Evolutionary conservation across 148 eudicot species (phyloP), one percentile per base, ranked within the genome.

Genomic region (Arctostaphylos glauca): DNA sequence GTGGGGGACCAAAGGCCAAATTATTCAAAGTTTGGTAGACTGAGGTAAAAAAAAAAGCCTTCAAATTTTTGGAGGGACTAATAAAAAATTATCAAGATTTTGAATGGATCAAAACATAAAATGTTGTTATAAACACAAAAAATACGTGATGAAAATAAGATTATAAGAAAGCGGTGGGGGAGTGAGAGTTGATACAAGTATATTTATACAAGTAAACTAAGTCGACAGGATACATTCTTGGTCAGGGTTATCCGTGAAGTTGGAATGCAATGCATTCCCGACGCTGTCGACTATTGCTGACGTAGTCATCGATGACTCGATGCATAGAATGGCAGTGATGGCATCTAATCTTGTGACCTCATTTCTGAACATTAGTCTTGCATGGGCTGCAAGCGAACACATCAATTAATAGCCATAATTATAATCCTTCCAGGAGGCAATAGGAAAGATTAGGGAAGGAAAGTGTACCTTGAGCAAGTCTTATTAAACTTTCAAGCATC

Each of bases 221-320:
- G 78, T 52, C 2, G 19, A 38, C 77, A 90, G 93, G 91, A 90
- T 90, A 89, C 93, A 96, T 91, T 96, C 99, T 54, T 83, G 46
- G 82, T 96, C 98, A 78, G 99, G 99, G 77, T 92, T 91, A 72
- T 94, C 98, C 0, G 90, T 77, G 85, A 96, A 96, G 84, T 96
- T 96, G 43, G 99, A 96, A 88, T 96, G 98, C 86, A 96, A 79
- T 31, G 97, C 99, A 87, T 94, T 96, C 62, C 98, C 99, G 47
- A 87, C 88, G 74, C 93, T 91, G 79, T 94, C 99, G 55, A 96
- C 96, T 49, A 94, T 93, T 19, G 98, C 98, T 54, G 99, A 96
- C 48, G 95, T 93, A 49, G 98, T 96, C 99, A 96, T 96, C 76
- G 99, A 96, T 46, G 99, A 93, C 86, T 96, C 99, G n/a, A 96